Base-by-base conservation (phyloP, 495 filamentous ascomycete genomes). In the Antarctomyces pellizariae region DNA sequence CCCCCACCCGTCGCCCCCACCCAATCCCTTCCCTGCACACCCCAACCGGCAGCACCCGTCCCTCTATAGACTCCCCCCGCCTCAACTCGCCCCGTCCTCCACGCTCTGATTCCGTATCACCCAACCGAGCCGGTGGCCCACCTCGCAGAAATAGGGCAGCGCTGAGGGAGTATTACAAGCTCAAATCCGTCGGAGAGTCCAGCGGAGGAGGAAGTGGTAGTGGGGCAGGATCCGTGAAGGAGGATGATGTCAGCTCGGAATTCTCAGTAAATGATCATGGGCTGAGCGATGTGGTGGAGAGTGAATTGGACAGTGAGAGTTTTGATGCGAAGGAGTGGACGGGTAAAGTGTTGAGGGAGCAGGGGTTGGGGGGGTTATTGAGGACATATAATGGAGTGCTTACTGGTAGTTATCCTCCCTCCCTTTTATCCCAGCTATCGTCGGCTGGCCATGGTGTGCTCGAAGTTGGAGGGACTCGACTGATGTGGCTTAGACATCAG, bases 131-230 rank as follows among this genome's bases (percentile, higher is more conserved):
- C 47, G 26, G 55, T 45, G 30, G 49, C 53, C 31, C 57, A 50
- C 10, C 44, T 59, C 56, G 52, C 29, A 32, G 39, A 28, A 61
- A 55, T 37, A 74, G 84, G 36, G 62, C 75, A 19, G 86, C 86
- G 10, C 63, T 97, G 9, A 72, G 86, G 32, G 79, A 91, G 38
- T 95, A 92, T 56, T 97, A 95, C 50, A 77, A 78, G 37, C 62
- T 95, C 30, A 75, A 72, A 40, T 55, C 64, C 5, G 44, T 46
- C 4, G 41, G 46, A 7, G 43, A 42, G 5, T 32, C 31, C 5
- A 16, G 18, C 6, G 26, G 18, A 22, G 26, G 5, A 6, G 6
- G 5, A 8, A 18, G 15, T 32, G 7, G 25, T 27, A n/a, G 25
- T 36, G 13, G 34, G 32, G 9, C 12, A 19, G 10, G 18, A 16